Conservation (phyloP, 2,329 filamentous ascomycete species). For the Chaetomium sp. region DNA sequence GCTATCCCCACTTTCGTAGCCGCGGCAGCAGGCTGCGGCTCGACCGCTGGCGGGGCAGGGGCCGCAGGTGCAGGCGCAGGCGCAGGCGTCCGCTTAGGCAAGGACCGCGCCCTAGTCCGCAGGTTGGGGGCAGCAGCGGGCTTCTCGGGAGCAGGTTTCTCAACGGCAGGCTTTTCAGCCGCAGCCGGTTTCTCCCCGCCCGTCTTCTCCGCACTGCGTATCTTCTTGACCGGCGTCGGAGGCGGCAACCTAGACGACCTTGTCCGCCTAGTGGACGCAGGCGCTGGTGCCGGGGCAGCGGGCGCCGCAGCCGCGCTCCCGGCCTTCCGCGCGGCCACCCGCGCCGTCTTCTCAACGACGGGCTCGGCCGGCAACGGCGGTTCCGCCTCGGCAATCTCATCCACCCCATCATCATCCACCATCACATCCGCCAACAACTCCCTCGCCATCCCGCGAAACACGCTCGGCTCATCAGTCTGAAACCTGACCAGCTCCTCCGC, state of each 20-base stretch:
- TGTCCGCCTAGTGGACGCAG: slow-evolving; percentile 25
- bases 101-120: slow-evolving; percentile 1
- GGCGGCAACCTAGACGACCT: slow-evolving; percentile 33
- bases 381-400: slow-evolving; percentile 27
- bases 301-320: neutral
- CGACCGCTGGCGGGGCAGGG: slow-evolving; percentile 4
- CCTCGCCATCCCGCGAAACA: slow-evolving; percentile 24
- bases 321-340: slow-evolving; percentile 11
- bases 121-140: slow-evolving; percentile 4
- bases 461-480: slow-evolving; percentile 31
- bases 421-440: slow-evolving; percentile 23
- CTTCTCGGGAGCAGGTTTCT: neutral
- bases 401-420: slow-evolving; percentile 7
- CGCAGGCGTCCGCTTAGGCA: slow-evolving; percentile 13
- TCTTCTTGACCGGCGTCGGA: slow-evolving; percentile 33
- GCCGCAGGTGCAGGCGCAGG: neutral
- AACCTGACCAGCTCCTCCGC: slow-evolving; percentile 39
- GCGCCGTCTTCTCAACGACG: slow-evolving; percentile 25
- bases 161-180: slow-evolving; percentile 2
- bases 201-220: slow-evolving; percentile 10
- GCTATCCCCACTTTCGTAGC: slow-evolving; percentile 19
- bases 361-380: slow-evolving; percentile 15
- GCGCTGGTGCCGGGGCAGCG: neutral
- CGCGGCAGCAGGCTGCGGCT: neutral
- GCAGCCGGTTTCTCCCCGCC: slow-evolving; percentile 10